Base-by-base conservation (phyloP, 2,329 filamentous ascomycete species). In the Cyphellophora attinorum region DNA sequence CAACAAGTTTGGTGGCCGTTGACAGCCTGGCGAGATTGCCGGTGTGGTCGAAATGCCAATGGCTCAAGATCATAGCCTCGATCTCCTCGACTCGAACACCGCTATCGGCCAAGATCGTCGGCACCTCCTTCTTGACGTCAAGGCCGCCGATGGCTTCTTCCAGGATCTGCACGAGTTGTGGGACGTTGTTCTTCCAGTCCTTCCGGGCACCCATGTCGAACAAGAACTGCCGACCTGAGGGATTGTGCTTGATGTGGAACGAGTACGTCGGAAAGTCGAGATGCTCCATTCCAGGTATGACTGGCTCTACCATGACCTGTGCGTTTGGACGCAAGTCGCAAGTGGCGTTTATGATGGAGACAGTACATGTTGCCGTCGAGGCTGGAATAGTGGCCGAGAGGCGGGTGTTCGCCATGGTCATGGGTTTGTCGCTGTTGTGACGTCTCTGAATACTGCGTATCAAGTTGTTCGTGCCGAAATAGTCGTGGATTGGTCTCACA, bases 31-130 rank as follows among this genome's bases (percentile, higher is more conserved):
- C 44, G 2, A 46, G 48, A 27, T 51, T 46, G 5, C 51, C 51
- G 12, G 46, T 49, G 25, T 56, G 53, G 29, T 56, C 53, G 28
- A 44, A 51, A 21, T 55, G 54, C 32, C 48, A 45, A 38, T 57
- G 55, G 34, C 44, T 47, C 46, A 48, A 52, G 6, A 53, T 50
- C 4, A 55, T 47, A 1, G 43, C 44, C 16, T 54, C 42, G 14
- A 56, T 48, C 2, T 47, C 47, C 11, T 43, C 38, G 2, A 35
- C 28, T 4, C 32, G 23, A 17, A 42, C 36, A 5, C 42, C 41
- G 14, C 48, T 45, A 1, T 37, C 38, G 6, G 21, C 27, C 3
- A 58, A 40, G 11, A 54, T 51, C 6, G 51, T 47, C 1, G 41
- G 38, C 4, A 53, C 49, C 21, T 53, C 47, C 10, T 51, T 39